Evolutionary conservation across 2,329 filamentous ascomycete species (phyloP).

Genomic region (Aureobasidium subglaciale): DNA sequence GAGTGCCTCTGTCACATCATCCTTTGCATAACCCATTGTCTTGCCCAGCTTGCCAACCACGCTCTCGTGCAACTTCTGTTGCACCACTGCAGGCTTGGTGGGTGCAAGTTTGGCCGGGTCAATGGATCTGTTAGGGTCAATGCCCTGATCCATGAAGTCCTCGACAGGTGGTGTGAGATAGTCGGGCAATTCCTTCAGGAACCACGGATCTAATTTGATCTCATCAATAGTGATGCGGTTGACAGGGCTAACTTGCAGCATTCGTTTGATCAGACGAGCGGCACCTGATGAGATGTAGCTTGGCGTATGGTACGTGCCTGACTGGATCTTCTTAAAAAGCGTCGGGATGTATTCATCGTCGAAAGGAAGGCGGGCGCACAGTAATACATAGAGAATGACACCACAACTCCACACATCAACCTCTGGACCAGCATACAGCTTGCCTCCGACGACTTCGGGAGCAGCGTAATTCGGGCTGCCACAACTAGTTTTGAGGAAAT

Average conservation of each 20-base stretch:
- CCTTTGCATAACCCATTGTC: constrained; percentile 94
- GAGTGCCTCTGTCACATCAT: constrained; percentile 90
- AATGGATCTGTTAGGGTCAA: constrained; percentile 87
- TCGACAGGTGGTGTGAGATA: constrained; percentile 85
- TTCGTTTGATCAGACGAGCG: constrained; percentile 74
- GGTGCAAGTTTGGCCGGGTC: constrained; percentile 74
- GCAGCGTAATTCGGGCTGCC: constrained; percentile 98
- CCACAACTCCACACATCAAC: constrained; percentile 94
- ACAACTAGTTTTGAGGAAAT: constrained; percentile 97
- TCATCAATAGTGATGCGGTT: constrained; percentile 90
- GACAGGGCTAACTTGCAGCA: constrained; percentile 92
- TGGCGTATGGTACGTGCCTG: constrained; percentile 87
- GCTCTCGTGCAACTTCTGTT: constrained; percentile 83
- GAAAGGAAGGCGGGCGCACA: constrained; percentile 72
- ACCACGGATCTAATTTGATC: constrained; percentile 91
- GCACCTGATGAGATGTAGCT: constrained; percentile 85
- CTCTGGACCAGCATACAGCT: constrained; percentile 93
- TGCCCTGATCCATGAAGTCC: constrained; percentile 89
- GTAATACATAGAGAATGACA: constrained; percentile 58
- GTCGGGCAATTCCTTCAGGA: constrained; percentile 73
- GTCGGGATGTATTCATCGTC: constrained; percentile 98
- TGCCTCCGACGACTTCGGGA: constrained; percentile 94
- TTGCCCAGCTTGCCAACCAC: constrained; percentile 94
- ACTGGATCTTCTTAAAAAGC: constrained; percentile 94
- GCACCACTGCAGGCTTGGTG: constrained; percentile 67